Evolutionary conservation across 2,329 filamentous ascomycete genomes (phyloP), one percentile per base, ranked within the genome.

Genomic region (Diplodia intermedia): DNA sequence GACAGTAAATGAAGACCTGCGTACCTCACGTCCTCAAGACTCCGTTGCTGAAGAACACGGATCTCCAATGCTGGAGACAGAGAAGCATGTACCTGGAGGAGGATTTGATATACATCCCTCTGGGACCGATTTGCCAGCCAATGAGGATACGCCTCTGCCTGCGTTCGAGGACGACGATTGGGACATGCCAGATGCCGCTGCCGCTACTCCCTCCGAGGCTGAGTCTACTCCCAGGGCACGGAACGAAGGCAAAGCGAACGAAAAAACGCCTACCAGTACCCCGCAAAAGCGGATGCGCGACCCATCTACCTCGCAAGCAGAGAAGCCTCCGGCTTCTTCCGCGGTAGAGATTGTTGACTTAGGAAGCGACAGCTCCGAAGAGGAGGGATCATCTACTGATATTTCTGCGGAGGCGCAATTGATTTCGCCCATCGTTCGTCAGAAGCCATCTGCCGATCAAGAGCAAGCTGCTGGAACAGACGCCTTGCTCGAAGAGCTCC

Each of bases 131-230:
- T 7, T 26, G 18, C 12, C 31, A 12, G 14, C 18, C 43, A 50
- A 9, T 23, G 57, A 50, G 23, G 60, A 52, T 38, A 11, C 29
- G 6, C 18, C 14, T 15, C 12, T 63, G 26, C 60, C 60, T 23
- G 11, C 36, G 2, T 36, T 63, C 14, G 38, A 36, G n/a, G 60
- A 63, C 8, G 60, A 63, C 29, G 47, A 63, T 47, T 63, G 60
- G 60, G 43, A 63, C 20, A 63, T 63, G 47, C 47, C 43, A 36
- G 47, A 63, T 52, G 43, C 26, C 4, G 31, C 26, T 7, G 60
- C n/a, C 4, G 29, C 3, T 18, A 29, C 29, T n/a, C 14, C 12
- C 11, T 12, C 54, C 31, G 43, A 38, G 29, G 47, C 31, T 15
- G 29, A 3, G 7, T 63, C 12, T 18, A 52, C 60, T 9, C 47